Conservation (phyloP, 495 filamentous ascomycete genomes). For the Viridothelium virens region DNA sequence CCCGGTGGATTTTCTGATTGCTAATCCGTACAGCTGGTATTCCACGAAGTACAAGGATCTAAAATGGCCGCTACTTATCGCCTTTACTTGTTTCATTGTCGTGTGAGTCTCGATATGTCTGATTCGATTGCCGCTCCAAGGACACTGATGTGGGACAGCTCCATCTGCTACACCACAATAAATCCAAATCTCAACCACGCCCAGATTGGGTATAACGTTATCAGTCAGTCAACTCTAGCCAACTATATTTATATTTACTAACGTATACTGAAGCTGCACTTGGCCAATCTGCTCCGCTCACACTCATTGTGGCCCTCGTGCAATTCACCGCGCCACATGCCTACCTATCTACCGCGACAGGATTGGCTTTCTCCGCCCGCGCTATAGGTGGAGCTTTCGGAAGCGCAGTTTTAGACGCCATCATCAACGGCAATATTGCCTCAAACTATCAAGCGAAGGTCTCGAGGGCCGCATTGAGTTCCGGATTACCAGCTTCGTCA, state of each 20-base stretch:
- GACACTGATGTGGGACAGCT: not conserved
- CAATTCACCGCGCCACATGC: conserved; percentile 50
- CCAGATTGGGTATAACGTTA: conserved; percentile 44
- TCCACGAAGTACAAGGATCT: conserved; percentile 46
- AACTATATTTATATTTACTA: not conserved
- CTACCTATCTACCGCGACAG: conserved; percentile 48
- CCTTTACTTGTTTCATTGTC: not conserved
- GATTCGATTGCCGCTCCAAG: not conserved
- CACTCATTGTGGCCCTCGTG: conserved; percentile 44
- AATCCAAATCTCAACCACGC: conserved; percentile 40
- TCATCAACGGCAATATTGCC: conserved; percentile 43
- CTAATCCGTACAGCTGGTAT: conserved; percentile 33
- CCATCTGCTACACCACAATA: conserved; percentile 44
- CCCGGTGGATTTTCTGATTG: not conserved
- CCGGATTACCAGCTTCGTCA: conserved; percentile 18
- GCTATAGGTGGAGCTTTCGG: conserved; percentile 51
- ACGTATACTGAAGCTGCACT: conserved; percentile 31
- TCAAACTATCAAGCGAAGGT: conserved; percentile 35
- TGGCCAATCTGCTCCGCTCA: conserved; percentile 45
- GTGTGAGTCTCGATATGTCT: not conserved
- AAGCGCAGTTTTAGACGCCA: conserved; percentile 47
- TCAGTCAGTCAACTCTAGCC: conserved; percentile 21
- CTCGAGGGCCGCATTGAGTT: conserved; percentile 12
- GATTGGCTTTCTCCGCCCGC: conserved; percentile 47
- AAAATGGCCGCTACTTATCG: conserved; percentile 41